A percentile compares a stretch with the other conserved stretches of the same genome.
Evolutionary conservation across 1,284 basidiomycete genomes (phyloP).

Genomic region (Papiliotrema laurentii): DNA sequence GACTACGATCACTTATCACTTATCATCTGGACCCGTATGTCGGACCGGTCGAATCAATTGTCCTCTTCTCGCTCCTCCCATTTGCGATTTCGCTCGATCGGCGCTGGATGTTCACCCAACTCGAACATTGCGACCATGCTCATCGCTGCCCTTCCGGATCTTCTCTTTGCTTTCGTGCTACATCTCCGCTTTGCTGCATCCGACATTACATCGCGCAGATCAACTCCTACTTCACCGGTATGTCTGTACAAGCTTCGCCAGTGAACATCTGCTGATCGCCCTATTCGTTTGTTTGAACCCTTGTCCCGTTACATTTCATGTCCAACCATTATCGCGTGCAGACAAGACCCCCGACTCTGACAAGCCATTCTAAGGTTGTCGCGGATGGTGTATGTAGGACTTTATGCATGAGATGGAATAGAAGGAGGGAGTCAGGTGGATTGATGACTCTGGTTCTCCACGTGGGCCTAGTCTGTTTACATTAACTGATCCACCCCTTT

Average conservation of each 20-base stretch:
- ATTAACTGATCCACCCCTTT: no score
- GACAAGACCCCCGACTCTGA: slow-evolving; percentile 47
- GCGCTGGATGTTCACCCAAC: no score
- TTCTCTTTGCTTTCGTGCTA: no score
- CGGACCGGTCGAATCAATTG: no score
- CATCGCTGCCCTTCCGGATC: no score
- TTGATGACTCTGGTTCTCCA: no score
- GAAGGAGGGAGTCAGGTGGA: neutral
- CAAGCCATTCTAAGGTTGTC: slow-evolving; percentile 45
- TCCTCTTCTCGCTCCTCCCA: no score
- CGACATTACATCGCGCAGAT: slow-evolving; percentile 17
- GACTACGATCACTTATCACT: no score
- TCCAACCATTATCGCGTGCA: slow-evolving; percentile 3
- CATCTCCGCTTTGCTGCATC: neutral
- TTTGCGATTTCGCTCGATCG: no score
- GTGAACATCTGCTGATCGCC: neutral
- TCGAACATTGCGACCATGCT: no score
- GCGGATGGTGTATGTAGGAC: neutral
- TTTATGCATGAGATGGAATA: neutral
- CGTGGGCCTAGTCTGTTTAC: no score
- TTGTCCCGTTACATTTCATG: neutral
- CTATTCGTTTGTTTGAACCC: neutral
- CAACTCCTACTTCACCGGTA: slow-evolving; percentile 31
- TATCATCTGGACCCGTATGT: no score
- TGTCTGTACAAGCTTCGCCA: slow-evolving; percentile 5